Evolutionary conservation across 1,284 basidiomycete genomes (phyloP), one percentile per base, ranked within the genome.

Genomic region (Inonotus obliquus): DNA sequence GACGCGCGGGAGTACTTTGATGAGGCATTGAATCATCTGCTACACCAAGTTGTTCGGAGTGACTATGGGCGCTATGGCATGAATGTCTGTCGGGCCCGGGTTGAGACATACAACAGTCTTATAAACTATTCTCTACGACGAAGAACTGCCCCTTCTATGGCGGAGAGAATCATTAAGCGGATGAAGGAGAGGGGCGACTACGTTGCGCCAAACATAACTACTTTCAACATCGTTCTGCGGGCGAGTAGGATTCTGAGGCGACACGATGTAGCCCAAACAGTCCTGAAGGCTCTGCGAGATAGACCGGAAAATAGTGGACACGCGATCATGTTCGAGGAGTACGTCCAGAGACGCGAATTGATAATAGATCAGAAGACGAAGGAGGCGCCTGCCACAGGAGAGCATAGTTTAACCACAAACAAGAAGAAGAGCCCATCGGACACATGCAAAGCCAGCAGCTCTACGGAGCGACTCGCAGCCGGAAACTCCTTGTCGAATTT

Each of bases 101-200:
- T 52, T 19, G 27, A 17, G 13, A 38, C 81, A 0, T 88, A 84
- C 72, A 87, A 90, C 69, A 67, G 83, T 0, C 79, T 92, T 27
- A 67, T 92, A 2, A 78, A 85, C 62, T 91, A 90, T 70, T 73
- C 85, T 1, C 75, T 92, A 38, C 80, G 80, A 1, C 78, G 87
- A 65, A 80, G 81, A n/a, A 71, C 79, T 35, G 84, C 84, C 2
- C 72, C 79, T 9, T 60, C 65, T 0, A 72, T 82, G 25, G 86
- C 81, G 0, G 69, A 77, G 5, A 65, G 68, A 9, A 70, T 90
- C 4, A 68, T 89, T 17, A 66, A 79, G 7, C 81, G 87, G 63
- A 87, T 89, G 84, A 72, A 72, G 27, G 66, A 72, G 14, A 61
- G 73, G 3, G 77, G 80, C 23, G 57, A 73, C 2, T 74, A 75